Percentiles rank a stretch among this genome's conserved stretches.
Evolutionary conservation across 257 asterid species (phyloP).

Genomic region (Gentiana straminea): DNA sequence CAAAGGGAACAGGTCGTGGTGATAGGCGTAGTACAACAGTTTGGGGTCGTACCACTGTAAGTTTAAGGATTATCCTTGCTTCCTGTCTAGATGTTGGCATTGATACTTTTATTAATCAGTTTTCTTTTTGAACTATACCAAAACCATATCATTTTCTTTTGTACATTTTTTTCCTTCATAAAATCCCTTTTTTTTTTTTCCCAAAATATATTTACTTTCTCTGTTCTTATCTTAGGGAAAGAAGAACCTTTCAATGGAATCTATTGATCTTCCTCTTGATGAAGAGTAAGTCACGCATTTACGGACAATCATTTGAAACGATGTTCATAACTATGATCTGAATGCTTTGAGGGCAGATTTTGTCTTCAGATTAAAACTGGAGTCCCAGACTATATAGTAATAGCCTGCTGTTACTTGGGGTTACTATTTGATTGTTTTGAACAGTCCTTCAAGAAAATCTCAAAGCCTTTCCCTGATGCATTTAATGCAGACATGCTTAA

Average conservation of each 20-base stretch:
- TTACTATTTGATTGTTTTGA: too few relatives aligned
- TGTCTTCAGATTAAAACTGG: too few relatives aligned
- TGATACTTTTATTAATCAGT: neutral
- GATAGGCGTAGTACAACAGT: conserved; percentile 35
- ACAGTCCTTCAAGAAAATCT: too few relatives aligned
- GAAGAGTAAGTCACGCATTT: conserved; percentile 70
- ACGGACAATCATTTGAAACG: conserved; percentile 5
- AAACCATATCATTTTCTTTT: too few relatives aligned
- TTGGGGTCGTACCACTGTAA: conserved; percentile 80
- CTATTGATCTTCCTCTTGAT: conserved; percentile 48
- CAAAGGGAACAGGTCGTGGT: conserved; percentile 26
- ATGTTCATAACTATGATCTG: too few relatives aligned
- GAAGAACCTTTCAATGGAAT: conserved; percentile 85
- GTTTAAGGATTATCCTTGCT: conserved; percentile 16
- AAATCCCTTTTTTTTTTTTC: neutral
- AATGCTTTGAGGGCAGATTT: too few relatives aligned
- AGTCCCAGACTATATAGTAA: too few relatives aligned
- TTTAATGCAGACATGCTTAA: too few relatives aligned
- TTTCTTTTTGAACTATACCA: neutral
- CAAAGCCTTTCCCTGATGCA: too few relatives aligned
- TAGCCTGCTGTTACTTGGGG: too few relatives aligned
- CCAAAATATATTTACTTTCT: conserved; percentile 11
- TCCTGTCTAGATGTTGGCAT: neutral
- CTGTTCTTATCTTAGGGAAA: conserved; percentile 44
- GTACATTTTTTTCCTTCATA: neutral